Conservation (phyloP, 208 protist species). For the Acanthamoeba royreba region DNA sequence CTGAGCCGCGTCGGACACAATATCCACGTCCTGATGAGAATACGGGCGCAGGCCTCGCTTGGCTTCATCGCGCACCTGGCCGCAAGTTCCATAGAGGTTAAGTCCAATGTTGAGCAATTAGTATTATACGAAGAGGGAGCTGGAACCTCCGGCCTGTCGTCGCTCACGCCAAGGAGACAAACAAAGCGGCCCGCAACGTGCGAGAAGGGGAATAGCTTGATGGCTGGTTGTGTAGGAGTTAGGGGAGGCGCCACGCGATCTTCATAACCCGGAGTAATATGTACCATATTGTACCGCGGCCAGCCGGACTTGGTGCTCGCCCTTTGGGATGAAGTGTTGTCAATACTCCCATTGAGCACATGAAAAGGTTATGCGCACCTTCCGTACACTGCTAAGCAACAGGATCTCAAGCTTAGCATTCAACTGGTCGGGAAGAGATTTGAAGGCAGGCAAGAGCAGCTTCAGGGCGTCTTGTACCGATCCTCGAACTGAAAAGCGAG, state of each 20-base stretch:
- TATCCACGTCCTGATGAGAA: constrained; percentile 6
- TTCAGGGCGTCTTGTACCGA: constrained; percentile 41
- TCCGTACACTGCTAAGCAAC: background rate
- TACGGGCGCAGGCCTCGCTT: constrained; percentile 14
- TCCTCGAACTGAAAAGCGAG: background rate
- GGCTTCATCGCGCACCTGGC: constrained; percentile 35
- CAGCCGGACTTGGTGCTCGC: background rate
- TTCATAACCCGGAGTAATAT: too few relatives aligned
- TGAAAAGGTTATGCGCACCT: background rate
- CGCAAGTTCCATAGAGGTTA: too few relatives aligned
- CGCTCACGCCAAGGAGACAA: background rate
- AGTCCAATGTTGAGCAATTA: background rate
- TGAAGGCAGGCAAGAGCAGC: constrained; percentile 22
- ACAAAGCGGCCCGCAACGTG: constrained; percentile 28
- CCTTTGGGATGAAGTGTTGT: background rate
- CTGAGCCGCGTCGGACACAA: background rate
- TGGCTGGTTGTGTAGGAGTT: too few relatives aligned
- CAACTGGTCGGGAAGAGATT: background rate
- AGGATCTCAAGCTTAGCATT: background rate
- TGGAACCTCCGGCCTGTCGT: background rate
- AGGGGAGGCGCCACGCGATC: too few relatives aligned
- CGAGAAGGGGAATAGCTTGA: constrained; percentile 43
- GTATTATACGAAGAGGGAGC: background rate
- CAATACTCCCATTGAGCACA: background rate
- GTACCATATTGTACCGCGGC: constrained; percentile 32